Evolutionary conservation across 306 rosid species (phyloP).

Genomic region (Astragalus membranaceus): DNA sequence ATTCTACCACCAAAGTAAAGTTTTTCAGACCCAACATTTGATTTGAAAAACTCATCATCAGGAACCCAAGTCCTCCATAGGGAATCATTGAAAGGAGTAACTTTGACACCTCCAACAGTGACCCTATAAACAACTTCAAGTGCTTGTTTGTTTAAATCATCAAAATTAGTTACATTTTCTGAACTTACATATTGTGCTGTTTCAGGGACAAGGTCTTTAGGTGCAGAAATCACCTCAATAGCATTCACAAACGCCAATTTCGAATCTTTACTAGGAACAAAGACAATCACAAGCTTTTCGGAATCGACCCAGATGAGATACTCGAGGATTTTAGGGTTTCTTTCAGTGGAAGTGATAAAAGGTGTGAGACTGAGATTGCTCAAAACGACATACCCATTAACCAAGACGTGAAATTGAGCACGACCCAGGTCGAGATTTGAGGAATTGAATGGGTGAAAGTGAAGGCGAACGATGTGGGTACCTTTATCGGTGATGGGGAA

Average conservation of each 20-base stretch:
- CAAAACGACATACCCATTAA: slow-evolving; percentile 45
- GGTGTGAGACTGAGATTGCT: slow-evolving; percentile 38
- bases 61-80: slow-evolving; percentile 92
- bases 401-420: slow-evolving; percentile 66
- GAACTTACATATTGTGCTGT: slow-evolving; percentile 39
- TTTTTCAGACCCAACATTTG: slow-evolving; percentile 43
- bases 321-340: slow-evolving; percentile 45
- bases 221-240: slow-evolving; percentile 89
- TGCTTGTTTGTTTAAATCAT: slow-evolving; percentile 51
- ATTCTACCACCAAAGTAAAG: slow-evolving; percentile 68
- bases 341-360: not conserved
- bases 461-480: slow-evolving; percentile 80
- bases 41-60: slow-evolving; percentile 48
- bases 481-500: slow-evolving; percentile 55
- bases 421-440: slow-evolving; percentile 28
- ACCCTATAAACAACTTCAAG: slow-evolving; percentile 69
- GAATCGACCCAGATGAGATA: slow-evolving; percentile 48
- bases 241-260: slow-evolving; percentile 77
- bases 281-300: slow-evolving; percentile 44
- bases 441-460: slow-evolving; percentile 52
- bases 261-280: slow-evolving; percentile 47
- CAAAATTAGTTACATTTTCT: slow-evolving; percentile 19
- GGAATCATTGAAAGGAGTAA: slow-evolving; percentile 87
- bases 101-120: slow-evolving; percentile 82
- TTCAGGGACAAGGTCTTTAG: slow-evolving; percentile 70